Percentiles rank a stretch among this genome's conserved stretches.
Conservation (phyloP, 805 yeast genomes). For the Lipomyces anomalus region DNA sequence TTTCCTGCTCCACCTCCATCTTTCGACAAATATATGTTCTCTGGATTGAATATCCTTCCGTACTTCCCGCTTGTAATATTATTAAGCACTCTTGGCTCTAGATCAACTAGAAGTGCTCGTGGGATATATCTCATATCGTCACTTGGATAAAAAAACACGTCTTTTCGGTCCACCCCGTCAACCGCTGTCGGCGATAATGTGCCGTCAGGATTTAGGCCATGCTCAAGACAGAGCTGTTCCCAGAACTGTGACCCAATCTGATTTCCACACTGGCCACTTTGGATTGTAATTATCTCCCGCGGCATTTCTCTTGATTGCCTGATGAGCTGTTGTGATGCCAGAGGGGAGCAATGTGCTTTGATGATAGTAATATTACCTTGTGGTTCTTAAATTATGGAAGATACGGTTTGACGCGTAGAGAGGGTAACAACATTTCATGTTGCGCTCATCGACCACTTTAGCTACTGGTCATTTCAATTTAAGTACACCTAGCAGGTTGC, state of each 20-base stretch:
- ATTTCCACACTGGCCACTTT: constrained; percentile 87
- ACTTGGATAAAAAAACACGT: constrained; percentile 71
- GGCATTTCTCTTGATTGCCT: too few species aligned
- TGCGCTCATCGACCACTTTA: too few species aligned
- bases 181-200: constrained; percentile 24
- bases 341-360: too few species aligned
- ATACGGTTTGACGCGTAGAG: too few species aligned
- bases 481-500: too few species aligned
- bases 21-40: constrained; percentile 72
- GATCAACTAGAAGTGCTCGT: constrained; percentile 74
- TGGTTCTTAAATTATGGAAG: too few species aligned
- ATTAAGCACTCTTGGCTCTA: constrained; percentile 74
- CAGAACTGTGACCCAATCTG: constrained; percentile 92
- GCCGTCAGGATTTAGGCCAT: constrained; percentile 71
- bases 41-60: constrained; percentile 69
- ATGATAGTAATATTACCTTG: too few species aligned
- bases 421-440: too few species aligned
- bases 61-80: constrained; percentile 49
- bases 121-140: constrained; percentile 81
- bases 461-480: too few species aligned
- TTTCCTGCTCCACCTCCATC: constrained; percentile 93
- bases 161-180: constrained; percentile 62
- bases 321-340: too few species aligned
- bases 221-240: constrained; percentile 82
- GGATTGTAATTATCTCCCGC: constrained; percentile 29